Conservation (phyloP, 192 early-diverging fungal species). For the Spinellus fusiger region DNA sequence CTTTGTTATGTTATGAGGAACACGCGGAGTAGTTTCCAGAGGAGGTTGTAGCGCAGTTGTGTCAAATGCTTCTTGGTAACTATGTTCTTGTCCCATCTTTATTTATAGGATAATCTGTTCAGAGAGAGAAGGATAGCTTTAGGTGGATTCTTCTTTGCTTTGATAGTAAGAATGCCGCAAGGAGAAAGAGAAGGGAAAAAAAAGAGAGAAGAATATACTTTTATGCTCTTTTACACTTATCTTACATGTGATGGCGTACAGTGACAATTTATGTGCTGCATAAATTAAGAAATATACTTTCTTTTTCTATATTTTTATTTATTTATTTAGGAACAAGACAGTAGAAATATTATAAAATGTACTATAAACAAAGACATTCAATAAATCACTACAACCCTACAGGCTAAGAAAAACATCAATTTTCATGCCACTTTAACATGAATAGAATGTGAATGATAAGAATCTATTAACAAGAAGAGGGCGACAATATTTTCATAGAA, state of each 20-base stretch:
- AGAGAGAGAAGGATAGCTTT: too few species aligned
- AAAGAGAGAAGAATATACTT: not conserved
- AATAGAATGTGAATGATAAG: too few species aligned
- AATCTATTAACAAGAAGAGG: too few species aligned
- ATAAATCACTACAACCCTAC: too few species aligned
- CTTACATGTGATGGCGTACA: not conserved
- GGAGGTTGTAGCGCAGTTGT: not conserved
- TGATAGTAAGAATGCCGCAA: not conserved
- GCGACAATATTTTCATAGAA: too few species aligned
- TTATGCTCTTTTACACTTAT: not conserved
- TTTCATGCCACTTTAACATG: too few species aligned
- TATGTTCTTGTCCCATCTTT: slow-evolving; percentile 1
- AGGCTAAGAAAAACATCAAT: too few species aligned
- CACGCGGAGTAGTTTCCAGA: slow-evolving; percentile 30
- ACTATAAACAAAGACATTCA: too few species aligned
- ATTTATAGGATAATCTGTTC: too few species aligned
- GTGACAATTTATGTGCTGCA: too few species aligned
- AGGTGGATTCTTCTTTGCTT: not conserved
- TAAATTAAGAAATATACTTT: not conserved
- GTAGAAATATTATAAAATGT: not conserved
- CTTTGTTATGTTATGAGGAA: slow-evolving; percentile 64
- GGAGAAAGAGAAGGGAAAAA: not conserved
- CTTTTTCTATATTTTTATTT: not conserved
- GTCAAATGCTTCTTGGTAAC: not conserved
- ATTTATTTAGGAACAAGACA: not conserved